Percentiles rank a stretch among this genome's conserved stretches.
These are phyloP conservation scores for Hibiscus tridactylites DNA, from an alignment of 345 rosid species.

Conservation along the genomic window DNA sequence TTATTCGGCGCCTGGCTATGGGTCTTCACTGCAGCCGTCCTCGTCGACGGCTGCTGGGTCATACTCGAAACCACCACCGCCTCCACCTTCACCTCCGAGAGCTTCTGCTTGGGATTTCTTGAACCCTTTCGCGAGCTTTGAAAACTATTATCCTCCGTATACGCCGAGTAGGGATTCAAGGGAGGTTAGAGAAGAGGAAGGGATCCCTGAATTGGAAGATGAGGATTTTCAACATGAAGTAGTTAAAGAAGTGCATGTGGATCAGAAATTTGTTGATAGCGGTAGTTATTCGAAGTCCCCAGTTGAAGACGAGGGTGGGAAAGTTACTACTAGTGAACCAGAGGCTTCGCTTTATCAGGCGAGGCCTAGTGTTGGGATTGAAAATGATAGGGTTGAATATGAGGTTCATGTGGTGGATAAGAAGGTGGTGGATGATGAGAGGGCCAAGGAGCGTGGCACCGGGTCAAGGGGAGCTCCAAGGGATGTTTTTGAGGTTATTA, in stretches of 20 bases:
- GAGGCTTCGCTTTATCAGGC: slow-evolving; percentile 39
- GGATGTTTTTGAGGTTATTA: slow-evolving; percentile 46
- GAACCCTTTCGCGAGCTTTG: slow-evolving; percentile 47
- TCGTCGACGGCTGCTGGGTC: slow-evolving; percentile 17
- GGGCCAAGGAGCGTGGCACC: slow-evolving; percentile 32
- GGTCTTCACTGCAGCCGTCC: slow-evolving; percentile 25
- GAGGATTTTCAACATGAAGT: slow-evolving; percentile 57
- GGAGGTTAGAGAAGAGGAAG: slow-evolving; percentile 66
- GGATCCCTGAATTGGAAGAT: slow-evolving; percentile 93
- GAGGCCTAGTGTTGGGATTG: slow-evolving; percentile 37
- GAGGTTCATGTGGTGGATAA: slow-evolving; percentile 85
- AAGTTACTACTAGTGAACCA: slow-evolving; percentile 18
- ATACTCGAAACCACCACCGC: slow-evolving; percentile 62
- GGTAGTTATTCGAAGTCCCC: slow-evolving; percentile 28
- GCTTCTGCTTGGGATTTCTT: slow-evolving; percentile 74
- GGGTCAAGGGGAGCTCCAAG: slow-evolving; percentile 33
- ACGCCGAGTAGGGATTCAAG: slow-evolving; percentile 60
- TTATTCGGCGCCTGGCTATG: slow-evolving; percentile 23
- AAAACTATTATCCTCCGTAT: slow-evolving; percentile 37
- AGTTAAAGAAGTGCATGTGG: slow-evolving; percentile 59
- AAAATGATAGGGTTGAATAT: slow-evolving; percentile 43
- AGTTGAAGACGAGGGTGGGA: slow-evolving; percentile 25
- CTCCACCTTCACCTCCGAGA: slow-evolving; percentile 75
- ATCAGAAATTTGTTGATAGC: slow-evolving; percentile 29
- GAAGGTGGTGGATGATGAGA: slow-evolving; percentile 55